These are phyloP conservation scores for Geotrichum fermentans DNA, from an alignment of 1,139 yeast species.

Conservation along the genomic window DNA sequence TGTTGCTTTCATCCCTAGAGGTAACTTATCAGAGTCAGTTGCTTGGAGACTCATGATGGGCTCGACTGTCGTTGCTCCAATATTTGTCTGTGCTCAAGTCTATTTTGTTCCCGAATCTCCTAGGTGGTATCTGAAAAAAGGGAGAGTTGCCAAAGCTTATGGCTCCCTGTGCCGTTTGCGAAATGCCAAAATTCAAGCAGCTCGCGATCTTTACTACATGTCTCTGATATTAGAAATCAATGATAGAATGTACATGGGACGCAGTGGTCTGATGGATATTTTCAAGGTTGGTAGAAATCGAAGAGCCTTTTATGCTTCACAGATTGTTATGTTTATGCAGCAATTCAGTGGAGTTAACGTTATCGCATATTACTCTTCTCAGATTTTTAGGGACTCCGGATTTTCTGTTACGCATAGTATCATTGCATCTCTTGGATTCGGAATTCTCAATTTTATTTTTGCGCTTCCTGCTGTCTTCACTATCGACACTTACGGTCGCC, in stretches of 20 bases:
- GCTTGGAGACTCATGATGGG: constrained; percentile 83
- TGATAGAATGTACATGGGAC: constrained; percentile 46
- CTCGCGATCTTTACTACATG: constrained; percentile 72
- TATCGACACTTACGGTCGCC: constrained; percentile 74
- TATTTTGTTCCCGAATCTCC: constrained; percentile 75
- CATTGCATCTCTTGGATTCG: constrained; percentile 82
- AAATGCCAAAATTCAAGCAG: constrained; percentile 55
- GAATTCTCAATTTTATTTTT: constrained; percentile 72
- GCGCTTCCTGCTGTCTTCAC: constrained; percentile 82
- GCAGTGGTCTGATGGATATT: constrained; percentile 44
- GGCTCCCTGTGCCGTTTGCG: constrained; percentile 50
- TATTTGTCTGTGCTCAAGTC: constrained; percentile 61
- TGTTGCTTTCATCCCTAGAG: constrained; percentile 53
- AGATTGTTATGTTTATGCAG: constrained; percentile 84
- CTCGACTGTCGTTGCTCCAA: constrained; percentile 69
- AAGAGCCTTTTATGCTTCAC: constrained; percentile 75
- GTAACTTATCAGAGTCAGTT: constrained; percentile 45
- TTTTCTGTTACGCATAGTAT: constrained; percentile 58
- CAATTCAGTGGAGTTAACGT: constrained; percentile 91
- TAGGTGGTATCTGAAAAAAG: constrained; percentile 71
- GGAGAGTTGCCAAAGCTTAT: constrained; percentile 54
- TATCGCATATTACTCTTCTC: constrained; percentile 61
- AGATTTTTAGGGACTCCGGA: constrained; percentile 65
- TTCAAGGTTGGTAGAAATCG: constrained; percentile 70
- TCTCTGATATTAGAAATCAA: constrained; percentile 62